These are phyloP conservation scores for Tylopilus subfusipes DNA, from an alignment of 768 basidiomycete genomes.

Conservation along the genomic window DNA sequence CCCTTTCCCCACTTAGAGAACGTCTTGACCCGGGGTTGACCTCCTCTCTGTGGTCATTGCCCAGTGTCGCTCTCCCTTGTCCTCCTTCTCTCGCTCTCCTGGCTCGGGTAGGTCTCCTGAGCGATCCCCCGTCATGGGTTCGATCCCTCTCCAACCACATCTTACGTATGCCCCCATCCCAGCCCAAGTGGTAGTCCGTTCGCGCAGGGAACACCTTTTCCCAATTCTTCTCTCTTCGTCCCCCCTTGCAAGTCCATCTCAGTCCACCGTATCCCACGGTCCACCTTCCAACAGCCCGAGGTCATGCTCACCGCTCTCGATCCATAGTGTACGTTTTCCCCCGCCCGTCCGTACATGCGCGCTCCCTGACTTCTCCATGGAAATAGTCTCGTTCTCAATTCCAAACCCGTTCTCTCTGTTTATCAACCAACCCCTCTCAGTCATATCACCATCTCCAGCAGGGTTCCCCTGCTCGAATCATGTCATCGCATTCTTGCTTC, in stretches of 20 bases:
- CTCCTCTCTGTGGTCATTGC: not conserved
- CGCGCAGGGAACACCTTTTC: slow-evolving; percentile 7
- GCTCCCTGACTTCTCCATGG: not conserved
- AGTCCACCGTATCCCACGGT: not conserved
- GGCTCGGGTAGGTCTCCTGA: slow-evolving; percentile 7
- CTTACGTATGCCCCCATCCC: slow-evolving; percentile 7
- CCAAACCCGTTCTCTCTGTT: not conserved
- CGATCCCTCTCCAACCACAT: slow-evolving; percentile 3
- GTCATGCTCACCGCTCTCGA: slow-evolving; percentile 10
- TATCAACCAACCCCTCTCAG: slow-evolving; percentile 3
- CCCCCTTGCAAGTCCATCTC: not conserved
- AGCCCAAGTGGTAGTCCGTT: slow-evolving; percentile 8
- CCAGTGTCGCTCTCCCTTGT: not conserved
- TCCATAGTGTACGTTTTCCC: slow-evolving; percentile 11
- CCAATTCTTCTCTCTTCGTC: not conserved
- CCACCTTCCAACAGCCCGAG: not conserved
- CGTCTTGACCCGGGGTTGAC: not conserved
- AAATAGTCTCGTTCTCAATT: slow-evolving; percentile 3
- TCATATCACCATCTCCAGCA: slow-evolving; percentile 7
- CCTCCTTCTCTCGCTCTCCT: slow-evolving; percentile 14
- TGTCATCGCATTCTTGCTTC: not conserved
- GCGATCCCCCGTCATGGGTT: slow-evolving; percentile 1
- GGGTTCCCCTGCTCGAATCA: not conserved
- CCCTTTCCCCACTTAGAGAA: slow-evolving; percentile 5
- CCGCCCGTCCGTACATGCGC: not conserved